Conservation (phyloP, 1,284 basidiomycete species). For the Ustilago sp. region DNA sequence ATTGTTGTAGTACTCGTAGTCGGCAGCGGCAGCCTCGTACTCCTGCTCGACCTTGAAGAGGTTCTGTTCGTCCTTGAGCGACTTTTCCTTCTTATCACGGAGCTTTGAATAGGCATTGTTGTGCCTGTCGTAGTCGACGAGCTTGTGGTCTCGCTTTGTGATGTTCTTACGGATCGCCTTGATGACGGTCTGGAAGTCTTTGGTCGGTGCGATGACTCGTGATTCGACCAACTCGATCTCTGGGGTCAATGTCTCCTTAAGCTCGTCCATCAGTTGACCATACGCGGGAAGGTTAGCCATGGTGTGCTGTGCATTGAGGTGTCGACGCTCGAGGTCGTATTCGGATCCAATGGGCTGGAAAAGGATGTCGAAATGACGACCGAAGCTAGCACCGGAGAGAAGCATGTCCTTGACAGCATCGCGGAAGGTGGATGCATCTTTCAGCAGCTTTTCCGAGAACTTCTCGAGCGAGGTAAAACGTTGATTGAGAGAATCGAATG, state of each 20-base stretch:
- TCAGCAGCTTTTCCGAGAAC: conserved; percentile 87
- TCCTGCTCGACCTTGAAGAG: conserved; percentile 90
- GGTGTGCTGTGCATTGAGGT: conserved; percentile 83
- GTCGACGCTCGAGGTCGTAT: conserved; percentile 81
- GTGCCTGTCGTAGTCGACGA: conserved; percentile 93
- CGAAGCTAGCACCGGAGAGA: conserved; percentile 81
- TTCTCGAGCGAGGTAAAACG: conserved; percentile 82
- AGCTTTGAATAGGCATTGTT: conserved; percentile 96
- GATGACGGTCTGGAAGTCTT: conserved; percentile 86
- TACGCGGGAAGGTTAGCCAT: conserved; percentile 82
- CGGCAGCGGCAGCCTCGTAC: conserved; percentile 90
- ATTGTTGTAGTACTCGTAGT: conserved; percentile 96
- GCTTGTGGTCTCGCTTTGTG: conserved; percentile 96
- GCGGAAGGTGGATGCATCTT: conserved; percentile 88
- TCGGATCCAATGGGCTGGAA: conserved; percentile 73
- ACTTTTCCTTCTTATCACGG: conserved; percentile 84
- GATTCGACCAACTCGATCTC: conserved; percentile 96
- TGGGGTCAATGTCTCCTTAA: conserved; percentile 81
- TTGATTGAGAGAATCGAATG: conserved; percentile 65
- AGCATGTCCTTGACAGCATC: conserved; percentile 78
- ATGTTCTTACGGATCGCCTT: conserved; percentile 93
- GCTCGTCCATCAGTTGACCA: conserved; percentile 82
- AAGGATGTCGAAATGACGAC: conserved; percentile 80
- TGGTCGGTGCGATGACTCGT: conserved; percentile 84
- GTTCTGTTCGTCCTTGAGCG: conserved; percentile 69